phyloP scores from a whole-genome alignment of 108 stramenopile genomes.

The Aurantiochytrium sp. region DNA sequence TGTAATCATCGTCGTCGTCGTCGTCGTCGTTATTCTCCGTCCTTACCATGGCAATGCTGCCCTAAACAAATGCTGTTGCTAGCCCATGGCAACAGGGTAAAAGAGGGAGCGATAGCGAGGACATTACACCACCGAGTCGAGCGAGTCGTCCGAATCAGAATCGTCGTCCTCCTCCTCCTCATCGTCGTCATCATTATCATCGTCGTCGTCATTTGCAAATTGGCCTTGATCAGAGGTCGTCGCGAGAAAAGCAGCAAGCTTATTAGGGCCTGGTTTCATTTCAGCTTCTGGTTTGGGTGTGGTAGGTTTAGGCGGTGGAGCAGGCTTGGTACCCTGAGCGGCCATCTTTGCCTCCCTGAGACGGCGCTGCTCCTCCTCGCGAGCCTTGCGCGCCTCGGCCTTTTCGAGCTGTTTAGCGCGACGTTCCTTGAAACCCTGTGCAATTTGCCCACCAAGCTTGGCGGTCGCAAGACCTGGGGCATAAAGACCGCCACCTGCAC shows the following conservation, averaged over 20 bases:
- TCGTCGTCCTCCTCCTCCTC: not conserved
- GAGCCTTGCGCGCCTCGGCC: not conserved
- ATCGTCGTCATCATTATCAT: not conserved
- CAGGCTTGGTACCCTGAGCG: not conserved
- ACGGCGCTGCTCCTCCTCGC: not conserved
- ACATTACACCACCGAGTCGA: not conserved
- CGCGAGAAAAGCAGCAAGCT: not conserved
- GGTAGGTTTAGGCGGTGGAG: not conserved
- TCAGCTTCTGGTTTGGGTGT: not conserved
- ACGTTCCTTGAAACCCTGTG: conserved; percentile 1
- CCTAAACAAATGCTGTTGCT: too few relatives aligned
- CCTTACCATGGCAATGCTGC: too few relatives aligned
- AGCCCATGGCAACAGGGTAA: too few relatives aligned
- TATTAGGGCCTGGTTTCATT: not conserved
- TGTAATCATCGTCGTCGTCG: too few relatives aligned
- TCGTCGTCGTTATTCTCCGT: too few relatives aligned
- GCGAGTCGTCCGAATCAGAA: not conserved
- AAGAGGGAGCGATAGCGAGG: too few relatives aligned
- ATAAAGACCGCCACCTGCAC: not conserved
- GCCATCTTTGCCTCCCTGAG: not conserved
- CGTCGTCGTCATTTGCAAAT: not conserved
- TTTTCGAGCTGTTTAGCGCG: conserved; percentile 3
- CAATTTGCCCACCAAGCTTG: not conserved
- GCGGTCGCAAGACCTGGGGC: not conserved
- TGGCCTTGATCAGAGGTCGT: not conserved